These are phyloP conservation scores for Chionographis japonica DNA, from an alignment of 106 monocot genomes.

Conservation along the genomic window DNA sequence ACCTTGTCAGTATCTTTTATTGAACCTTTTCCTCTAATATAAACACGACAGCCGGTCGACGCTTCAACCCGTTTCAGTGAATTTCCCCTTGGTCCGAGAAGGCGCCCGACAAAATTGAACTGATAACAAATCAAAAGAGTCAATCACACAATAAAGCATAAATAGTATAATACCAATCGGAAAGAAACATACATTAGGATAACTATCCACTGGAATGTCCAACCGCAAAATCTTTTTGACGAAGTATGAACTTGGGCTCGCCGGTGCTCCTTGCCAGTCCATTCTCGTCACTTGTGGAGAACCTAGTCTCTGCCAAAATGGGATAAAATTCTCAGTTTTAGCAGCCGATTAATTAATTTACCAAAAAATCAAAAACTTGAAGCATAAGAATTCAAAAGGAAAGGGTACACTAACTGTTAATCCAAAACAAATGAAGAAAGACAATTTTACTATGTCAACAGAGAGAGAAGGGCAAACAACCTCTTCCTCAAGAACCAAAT, in stretches of 20 bases:
- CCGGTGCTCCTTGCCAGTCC: slow-evolving; percentile 87
- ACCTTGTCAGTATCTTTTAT: slow-evolving; percentile 97
- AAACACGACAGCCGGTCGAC: slow-evolving; percentile 92
- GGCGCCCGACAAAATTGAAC: slow-evolving; percentile 99
- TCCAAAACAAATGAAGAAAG: too few relatives aligned
- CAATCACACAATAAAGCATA: slow-evolving; percentile 1
- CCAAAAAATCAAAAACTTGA: neutral
- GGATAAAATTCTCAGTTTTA: neutral
- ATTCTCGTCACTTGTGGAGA: slow-evolving; percentile 66
- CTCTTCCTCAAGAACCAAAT: too few relatives aligned
- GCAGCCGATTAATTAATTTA: neutral
- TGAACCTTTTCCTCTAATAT: slow-evolving; percentile 91
- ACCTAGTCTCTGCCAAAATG: slow-evolving; percentile 46
- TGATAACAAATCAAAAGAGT: slow-evolving; percentile 16
- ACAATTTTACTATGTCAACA: too few relatives aligned
- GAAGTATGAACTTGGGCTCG: slow-evolving; percentile 69
- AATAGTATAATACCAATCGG: neutral
- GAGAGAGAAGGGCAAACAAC: too few relatives aligned
- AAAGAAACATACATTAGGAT: slow-evolving; percentile 67
- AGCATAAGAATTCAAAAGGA: neutral
- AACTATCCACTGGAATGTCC: slow-evolving; percentile 80
- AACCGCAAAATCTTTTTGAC: slow-evolving; percentile 91
- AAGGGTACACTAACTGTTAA: too few relatives aligned
- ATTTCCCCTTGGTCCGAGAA: slow-evolving; percentile 94
- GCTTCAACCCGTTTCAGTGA: slow-evolving; percentile 92